Evolutionary conservation across 1,284 basidiomycete species (phyloP), one percentile per base, ranked within the genome.

Genomic region (Trametes versicolor): DNA sequence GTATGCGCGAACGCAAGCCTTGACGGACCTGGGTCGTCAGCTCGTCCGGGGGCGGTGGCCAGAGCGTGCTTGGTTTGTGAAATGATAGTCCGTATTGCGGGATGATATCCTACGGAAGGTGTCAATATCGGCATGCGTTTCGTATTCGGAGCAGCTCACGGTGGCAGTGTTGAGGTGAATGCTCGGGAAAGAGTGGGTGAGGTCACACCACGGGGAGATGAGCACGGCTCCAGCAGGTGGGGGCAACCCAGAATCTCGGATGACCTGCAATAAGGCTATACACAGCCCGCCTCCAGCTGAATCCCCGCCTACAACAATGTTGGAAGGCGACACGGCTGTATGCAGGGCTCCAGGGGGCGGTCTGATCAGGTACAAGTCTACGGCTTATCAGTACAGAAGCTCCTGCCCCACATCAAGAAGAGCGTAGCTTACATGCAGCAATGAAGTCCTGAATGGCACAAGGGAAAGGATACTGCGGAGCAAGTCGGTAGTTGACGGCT

Each of bases 381-480:
- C 80, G 83, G 81, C 74, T 34, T 43, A 27, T 39, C 50, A 51
- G 63, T 60, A 25, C n/a, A 43, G 34, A 49, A 15, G 61, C 17
- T 6, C 21, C 17, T 34, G 8, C n/a, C n/a, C n/a, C n/a, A n/a
- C n/a, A n/a, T n/a, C n/a, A n/a, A n/a, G n/a, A 10, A 50, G n/a
- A 32, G 41, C 3, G 12, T 19, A 23, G n/a, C 85, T 66, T 72
- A 90, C 92, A 98, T 6, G 95, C 91, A 1, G 96, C 93, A 12
- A 98, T 74, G 53, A 90, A 82, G 77, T 98, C 96, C 74, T 97
- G 95, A 17, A 99, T 80, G 0, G 93, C 95, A 72, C 97, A 99
- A 0, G 97, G 97, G 79, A 98, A 99, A 0, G 97, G 97, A 71
- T 97, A 98, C 78, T 98, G 96, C 0, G 96, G 96, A 13, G 96